phyloP scores from a whole-genome alignment of 805 yeast genomes.

The Hanseniaspora taiwanica region DNA sequence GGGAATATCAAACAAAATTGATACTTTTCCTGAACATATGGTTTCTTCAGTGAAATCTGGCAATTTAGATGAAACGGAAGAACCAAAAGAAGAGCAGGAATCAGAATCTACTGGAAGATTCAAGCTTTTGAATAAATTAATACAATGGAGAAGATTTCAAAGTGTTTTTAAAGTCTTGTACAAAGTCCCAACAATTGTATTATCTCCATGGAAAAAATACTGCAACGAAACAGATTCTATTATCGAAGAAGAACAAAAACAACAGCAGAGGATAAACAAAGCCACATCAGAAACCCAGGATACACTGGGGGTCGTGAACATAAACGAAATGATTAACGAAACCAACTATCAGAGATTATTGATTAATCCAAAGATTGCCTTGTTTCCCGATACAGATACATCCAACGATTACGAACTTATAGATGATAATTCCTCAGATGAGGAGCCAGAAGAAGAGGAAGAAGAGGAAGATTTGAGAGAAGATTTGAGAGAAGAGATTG shows the following conservation, averaged over 20 bases:
- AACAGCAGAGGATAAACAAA: neutral
- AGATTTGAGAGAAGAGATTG: neutral
- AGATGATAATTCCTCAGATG: slow-evolving; percentile 22
- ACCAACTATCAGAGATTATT: slow-evolving; percentile 16
- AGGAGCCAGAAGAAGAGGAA: slow-evolving; percentile 11
- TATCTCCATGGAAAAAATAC: neutral
- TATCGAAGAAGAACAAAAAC: neutral
- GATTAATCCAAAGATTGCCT: slow-evolving; percentile 16
- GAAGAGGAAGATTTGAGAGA: slow-evolving; percentile 1
- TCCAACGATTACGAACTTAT: slow-evolving; percentile 22
- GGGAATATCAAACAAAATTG: neutral
- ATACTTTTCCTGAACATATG: neutral
- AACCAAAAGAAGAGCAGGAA: too few species aligned
- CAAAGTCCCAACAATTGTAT: neutral
- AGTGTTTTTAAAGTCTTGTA: too few species aligned
- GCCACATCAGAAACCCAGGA: too few species aligned
- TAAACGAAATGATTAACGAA: slow-evolving; percentile 15
- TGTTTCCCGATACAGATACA: slow-evolving; percentile 28
- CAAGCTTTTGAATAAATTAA: too few species aligned
- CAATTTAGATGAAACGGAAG: too few species aligned
- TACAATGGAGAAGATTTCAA: too few species aligned
- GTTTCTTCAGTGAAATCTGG: too few species aligned
- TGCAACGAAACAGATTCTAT: too few species aligned
- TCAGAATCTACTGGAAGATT: neutral
- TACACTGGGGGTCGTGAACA: slow-evolving; percentile 6